Base-by-base conservation (phyloP, 352 stramenopile genomes). In the Phytophthora pinifolia region DNA sequence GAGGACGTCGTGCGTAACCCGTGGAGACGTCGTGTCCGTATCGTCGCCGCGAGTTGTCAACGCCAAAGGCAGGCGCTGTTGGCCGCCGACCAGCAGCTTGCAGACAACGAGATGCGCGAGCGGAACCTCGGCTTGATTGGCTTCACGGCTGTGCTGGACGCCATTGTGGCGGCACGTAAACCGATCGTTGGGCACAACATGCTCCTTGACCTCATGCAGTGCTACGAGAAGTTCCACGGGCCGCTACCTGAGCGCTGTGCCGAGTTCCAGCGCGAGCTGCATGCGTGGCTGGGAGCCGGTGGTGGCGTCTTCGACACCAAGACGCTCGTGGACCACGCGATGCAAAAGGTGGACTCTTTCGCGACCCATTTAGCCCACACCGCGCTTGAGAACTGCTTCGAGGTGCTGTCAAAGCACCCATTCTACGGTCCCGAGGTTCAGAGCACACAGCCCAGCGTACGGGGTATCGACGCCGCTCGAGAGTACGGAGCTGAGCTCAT, bases 151-250 rank as follows among this genome's bases (percentile, higher is more conserved):
- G 62, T 92, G 13, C 42, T 92, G 54, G 76, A 92, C 42, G 45
- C 68, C 12, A 56, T 88, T 44, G 64, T 78, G 17, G 53, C 46
- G 1, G 65, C 69, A 0, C 53, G 55, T 8, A 83, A 82, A 49
- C 79, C 82, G 4, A 65, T 92, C 17, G 62, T 92, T 30, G 82
- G 82, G 0, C 82, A 92, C 65, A 92, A 92, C 61, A 65, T 90
- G 68, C 70, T 90, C 13, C 66, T 92, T n/a, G 82, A 92, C 39
- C 58, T 87, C 46, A 83, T 92, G 67, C 80, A 92, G 36, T 88
- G 77, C 70, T 89, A 76, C 55, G 74, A 83, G 35, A 92, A 90
- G 43, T 92, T 92, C 53, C 73, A 89, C 46, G 61, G 62, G 5
- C 78, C 77, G 3, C 49, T 90, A n/a, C 82, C 82, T 1, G 32